Evolutionary conservation across 352 stramenopile species (phyloP), one percentile per base, ranked within the genome.

Genomic region (Aphanomyces euteiches): DNA sequence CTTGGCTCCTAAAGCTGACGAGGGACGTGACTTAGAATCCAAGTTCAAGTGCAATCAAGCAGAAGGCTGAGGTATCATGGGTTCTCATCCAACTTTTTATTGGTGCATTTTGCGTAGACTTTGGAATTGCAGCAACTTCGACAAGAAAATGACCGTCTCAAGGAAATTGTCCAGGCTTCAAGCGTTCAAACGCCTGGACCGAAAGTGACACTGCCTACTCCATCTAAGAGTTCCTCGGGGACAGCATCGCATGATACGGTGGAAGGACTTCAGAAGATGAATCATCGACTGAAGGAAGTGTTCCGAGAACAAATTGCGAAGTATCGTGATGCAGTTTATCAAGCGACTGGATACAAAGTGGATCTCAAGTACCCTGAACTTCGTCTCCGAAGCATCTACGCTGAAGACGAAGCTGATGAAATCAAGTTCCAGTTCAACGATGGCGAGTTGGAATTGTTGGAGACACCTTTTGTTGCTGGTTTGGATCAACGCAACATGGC

Each of bases 321-420:
- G 61, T 97, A 96, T 71, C 83, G 90, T 45, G 86, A 97, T 60
- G 88, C 89, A 1, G 87, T 97, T 8, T 95, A 93, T 60, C 80
- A 95, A 36, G 79, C 96, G 36, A 96, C 87, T 0, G 90, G 90
- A 7, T 96, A 84, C 76, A 96, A 96, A 72, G 80, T 96, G 15
- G 87, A 95, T 68, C 63, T 95, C 38, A 89, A 88, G 67, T 90
- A 90, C 64, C 91, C 77, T 69, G 89, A 92, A 47, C 73, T 96
- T 36, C 79, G 79, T 13, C 75, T 96, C 38, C 83, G 85, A 17
- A 92, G 82, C 21, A 85, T 96, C 41, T 96, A 92, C 71, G 85
- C 88, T 4, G 88, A 93, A 37, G 80, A 93, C 67, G 80, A 92
- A 19, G 83, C 91, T 64, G 89, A 96, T 73, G 83, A 90, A 59